These are phyloP conservation scores for Bipolaris sorokiniana DNA, from an alignment of 2,329 filamentous ascomycete species.

Conservation along the genomic window DNA sequence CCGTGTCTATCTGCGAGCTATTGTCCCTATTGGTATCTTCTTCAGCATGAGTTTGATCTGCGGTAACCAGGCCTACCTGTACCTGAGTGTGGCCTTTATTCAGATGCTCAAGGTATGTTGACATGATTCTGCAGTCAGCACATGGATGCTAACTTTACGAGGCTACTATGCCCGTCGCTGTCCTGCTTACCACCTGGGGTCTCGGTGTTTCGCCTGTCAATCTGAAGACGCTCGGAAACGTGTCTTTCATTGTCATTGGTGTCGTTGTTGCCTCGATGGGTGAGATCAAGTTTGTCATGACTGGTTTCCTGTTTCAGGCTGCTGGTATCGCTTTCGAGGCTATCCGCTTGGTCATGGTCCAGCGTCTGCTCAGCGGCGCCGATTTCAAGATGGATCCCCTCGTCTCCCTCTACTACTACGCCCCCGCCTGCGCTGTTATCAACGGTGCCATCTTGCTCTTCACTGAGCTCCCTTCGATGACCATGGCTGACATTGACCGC, in stretches of 20 bases:
- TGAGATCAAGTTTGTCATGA: slow-evolving; percentile 89
- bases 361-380: slow-evolving; percentile 78
- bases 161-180: slow-evolving; percentile 94
- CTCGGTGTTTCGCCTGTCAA: slow-evolving; percentile 85
- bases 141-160: slow-evolving; percentile 45
- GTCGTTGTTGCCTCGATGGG: slow-evolving; percentile 93
- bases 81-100: slow-evolving; percentile 94
- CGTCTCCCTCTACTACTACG: slow-evolving; percentile 89
- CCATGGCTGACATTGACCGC: slow-evolving; percentile 72
- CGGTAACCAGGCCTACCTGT: slow-evolving; percentile 93
- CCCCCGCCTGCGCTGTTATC: slow-evolving; percentile 81
- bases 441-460: slow-evolving; percentile 76
- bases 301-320: slow-evolving; percentile 79
- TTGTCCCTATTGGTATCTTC: slow-evolving; percentile 92
- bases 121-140: too few species aligned
- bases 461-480: slow-evolving; percentile 74
- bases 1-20: slow-evolving; percentile 87
- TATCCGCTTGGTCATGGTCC: slow-evolving; percentile 81
- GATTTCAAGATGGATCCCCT: slow-evolving; percentile 94
- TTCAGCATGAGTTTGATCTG: slow-evolving; percentile 97
- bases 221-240: slow-evolving; percentile 86
- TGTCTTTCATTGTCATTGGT: slow-evolving; percentile 92
- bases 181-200: slow-evolving; percentile 86
- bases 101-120: slow-evolving; percentile 91
- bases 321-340: slow-evolving; percentile 82